Conservation (phyloP, 345 rosid species). For the Camelina laxa region DNA sequence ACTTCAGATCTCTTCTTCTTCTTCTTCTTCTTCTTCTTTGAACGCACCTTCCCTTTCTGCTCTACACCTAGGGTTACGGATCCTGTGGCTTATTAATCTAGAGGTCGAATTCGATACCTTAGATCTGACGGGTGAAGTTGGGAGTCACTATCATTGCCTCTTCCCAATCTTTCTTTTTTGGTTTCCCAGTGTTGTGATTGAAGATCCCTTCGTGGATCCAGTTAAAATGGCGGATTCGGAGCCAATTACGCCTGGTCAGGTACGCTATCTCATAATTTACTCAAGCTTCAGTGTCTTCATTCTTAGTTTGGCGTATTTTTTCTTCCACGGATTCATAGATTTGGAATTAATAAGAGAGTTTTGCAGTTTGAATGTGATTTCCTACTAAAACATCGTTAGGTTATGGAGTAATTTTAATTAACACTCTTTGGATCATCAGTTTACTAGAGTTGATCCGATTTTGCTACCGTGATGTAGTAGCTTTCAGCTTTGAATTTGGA, state of each 20-base stretch:
- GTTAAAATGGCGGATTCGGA: conserved; percentile 62
- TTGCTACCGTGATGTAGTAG: conserved; percentile 10
- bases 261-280: conserved; percentile 22
- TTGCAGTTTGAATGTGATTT: conserved; percentile 12
- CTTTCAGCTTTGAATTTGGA: neutral
- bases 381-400: conserved; percentile 4
- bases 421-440: conserved; percentile 8
- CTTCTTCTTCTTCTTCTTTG: neutral
- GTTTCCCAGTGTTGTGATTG: neutral
- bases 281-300: conserved; percentile 11
- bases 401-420: neutral
- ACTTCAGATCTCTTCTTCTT: conserved; percentile 40
- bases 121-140: conserved; percentile 16
- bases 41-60: neutral
- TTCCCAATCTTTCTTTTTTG: neutral
- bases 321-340: conserved; percentile 12
- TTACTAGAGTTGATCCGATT: neutral
- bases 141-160: conserved; percentile 3
- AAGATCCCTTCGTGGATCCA: conserved; percentile 46
- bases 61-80: conserved; percentile 35
- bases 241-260: conserved; percentile 90
- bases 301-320: neutral
- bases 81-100: conserved; percentile 35
- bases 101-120: conserved; percentile 34
- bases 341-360: conserved; percentile 9